Conservation (phyloP, 2,329 filamentous ascomycete genomes). For the Incumbomyces lentus region DNA sequence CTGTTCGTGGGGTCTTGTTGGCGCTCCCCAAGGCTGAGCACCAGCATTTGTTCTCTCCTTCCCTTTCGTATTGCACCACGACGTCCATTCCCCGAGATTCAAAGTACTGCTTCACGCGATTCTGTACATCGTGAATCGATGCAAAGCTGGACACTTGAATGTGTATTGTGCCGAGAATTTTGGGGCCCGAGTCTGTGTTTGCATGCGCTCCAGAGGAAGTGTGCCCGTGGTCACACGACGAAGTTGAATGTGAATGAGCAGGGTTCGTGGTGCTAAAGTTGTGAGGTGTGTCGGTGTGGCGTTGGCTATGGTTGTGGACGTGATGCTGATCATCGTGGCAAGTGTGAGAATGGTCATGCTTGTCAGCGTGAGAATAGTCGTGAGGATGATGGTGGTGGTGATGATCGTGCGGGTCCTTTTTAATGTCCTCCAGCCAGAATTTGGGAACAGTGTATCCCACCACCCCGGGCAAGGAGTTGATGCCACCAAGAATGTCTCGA, state of each 20-base stretch:
- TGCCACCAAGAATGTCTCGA: conserved; percentile 73
- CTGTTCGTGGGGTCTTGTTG: conserved; percentile 4
- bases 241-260: no score
- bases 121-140: conserved; percentile 71
- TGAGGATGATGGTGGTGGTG: conserved; percentile 25
- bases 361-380: conserved; percentile 22
- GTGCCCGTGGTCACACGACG: not conserved
- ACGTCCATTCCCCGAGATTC: conserved; percentile 64
- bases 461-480: conserved; percentile 73
- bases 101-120: conserved; percentile 64
- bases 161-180: conserved; percentile 74
- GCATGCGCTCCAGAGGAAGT: conserved; percentile 5
- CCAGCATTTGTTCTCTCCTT: conserved; percentile 61
- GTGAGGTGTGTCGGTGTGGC: conserved; percentile 7
- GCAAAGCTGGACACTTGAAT: conserved; percentile 63
- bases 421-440: conserved; percentile 67
- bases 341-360: conserved; percentile 21
- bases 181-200: conserved; percentile 23
- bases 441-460: conserved; percentile 75
- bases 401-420: conserved; percentile 24
- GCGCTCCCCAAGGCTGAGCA: conserved; percentile 30
- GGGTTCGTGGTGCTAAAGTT: not conserved
- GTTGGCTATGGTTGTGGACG: conserved; percentile 21
- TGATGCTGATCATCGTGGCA: conserved; percentile 20
- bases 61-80: conserved; percentile 77